Evolutionary conservation across 257 asterid genomes (phyloP), one percentile per base, ranked within the genome.

Genomic region (Catharanthus roseus): DNA sequence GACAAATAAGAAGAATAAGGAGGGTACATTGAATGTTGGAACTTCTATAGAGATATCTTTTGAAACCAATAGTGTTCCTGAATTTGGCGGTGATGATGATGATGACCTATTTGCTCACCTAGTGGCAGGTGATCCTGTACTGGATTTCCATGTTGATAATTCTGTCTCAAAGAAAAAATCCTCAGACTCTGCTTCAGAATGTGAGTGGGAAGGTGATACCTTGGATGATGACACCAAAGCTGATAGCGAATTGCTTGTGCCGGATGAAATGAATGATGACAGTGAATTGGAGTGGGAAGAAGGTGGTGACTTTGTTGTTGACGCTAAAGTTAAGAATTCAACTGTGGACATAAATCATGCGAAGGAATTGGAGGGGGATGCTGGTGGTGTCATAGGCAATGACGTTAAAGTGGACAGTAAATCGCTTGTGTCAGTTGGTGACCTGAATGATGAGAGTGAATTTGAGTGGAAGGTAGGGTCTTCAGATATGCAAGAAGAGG

Each of bases 241-340:
- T 49, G 73, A 72, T 64, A 65, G 74, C 58, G 77, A 68, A 34
- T 70, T 77, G 39, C 49, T 71, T 54, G 71, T 34, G 64, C 74
- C 56, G 23, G 85, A 76, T 55, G 92, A 69, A 41, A 28, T 75
- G 75, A 68, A 70, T 75, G 89, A 81, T 69, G 92, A 84, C 76
- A 84, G 63, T 65, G 95, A 85, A 72, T 76, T 86, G 68, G 96
- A 86, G 78, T 86, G 98, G 97, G 97, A 93, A 88, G 96, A 93
- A 45, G 96, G 67, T 34, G 41, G 23, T 42, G 71, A 33, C 10
- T 6, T 41, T 24, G 21, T 19, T 44, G 9, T 24, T 67, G 67
- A 34, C 4, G 47, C 19, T 34, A 62, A 62, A 38, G 47, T 62
- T 26, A 47, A 62, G 45, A 78, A 73, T 26, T 68, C 69, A 60